Evolutionary conservation across 2,329 filamentous ascomycete species (phyloP), one percentile per base, ranked within the genome.

Genomic region (Ustulina deusta): DNA sequence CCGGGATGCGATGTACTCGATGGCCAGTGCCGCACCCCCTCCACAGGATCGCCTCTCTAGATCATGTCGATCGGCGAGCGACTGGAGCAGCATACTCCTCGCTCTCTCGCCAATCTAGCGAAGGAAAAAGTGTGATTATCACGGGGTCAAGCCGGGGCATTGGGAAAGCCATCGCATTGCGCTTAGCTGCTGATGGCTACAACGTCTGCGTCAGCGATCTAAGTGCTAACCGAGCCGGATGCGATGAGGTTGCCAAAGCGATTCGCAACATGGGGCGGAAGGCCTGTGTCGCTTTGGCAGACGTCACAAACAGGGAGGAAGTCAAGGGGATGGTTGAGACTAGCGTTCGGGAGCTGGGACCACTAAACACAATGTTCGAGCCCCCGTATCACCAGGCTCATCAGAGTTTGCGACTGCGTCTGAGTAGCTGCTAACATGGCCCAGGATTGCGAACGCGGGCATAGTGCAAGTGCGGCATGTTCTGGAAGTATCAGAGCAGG

Each of bases 121-220:
- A 71, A 11, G 69, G 63, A 1, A 72, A 64, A 48, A 77, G 57
- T 40, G 76, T 69, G 32, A 77, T 78, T 3, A 70, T 78, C 22
- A 78, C 77, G 0, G 77, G 77, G 3, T 73, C 77, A 3, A 71
- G 72, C 32, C 61, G 72, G 15, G 77, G 77, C 22, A 89, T 88
- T 70, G 89, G 89, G 54, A 87, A 86, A 72, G 84, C 87, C 22
- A 89, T 90, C 61, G 89, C 89, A 20, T 79, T 90, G 7, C 87
- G 89, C 2, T 83, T 92, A 17, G 89, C 89, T 6, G 79, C 82
- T 25, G 90, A 91, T 69, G 89, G 89, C 61, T 92, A 91, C 78
- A 83, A 88, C 71, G 81, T 92, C 57, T 90, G 87, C 73, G 81
- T 92, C 70, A 91, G 90, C 74, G 89, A 91, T 71, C 79, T 91